Percentiles rank a stretch among this genome's conserved stretches.
Evolutionary conservation across 495 filamentous ascomycete species (phyloP).

Genomic region (Hypoxylon lienhwacheense): DNA sequence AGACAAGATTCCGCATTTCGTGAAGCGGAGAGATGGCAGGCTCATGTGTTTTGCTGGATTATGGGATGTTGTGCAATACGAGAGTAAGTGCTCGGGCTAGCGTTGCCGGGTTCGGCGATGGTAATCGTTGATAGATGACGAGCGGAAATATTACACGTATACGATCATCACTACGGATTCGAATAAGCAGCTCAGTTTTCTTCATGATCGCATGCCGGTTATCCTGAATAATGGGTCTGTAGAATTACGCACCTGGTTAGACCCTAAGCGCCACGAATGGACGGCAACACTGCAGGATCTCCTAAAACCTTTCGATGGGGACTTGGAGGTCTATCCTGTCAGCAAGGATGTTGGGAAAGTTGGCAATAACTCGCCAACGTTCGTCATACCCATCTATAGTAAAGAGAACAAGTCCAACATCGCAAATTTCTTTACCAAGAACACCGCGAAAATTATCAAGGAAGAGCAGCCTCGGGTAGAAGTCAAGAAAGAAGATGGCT

Average conservation of each 20-base stretch:
- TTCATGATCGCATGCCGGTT: conserved; percentile 95
- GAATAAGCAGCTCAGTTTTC: conserved; percentile 74
- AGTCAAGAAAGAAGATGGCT: conserved; percentile 33
- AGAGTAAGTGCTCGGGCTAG: conserved; percentile 53
- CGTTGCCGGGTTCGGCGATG: background rate
- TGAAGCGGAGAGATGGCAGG: conserved; percentile 76
- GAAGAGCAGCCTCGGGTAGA: conserved; percentile 37
- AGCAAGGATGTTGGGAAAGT: conserved; percentile 91
- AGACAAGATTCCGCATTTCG: conserved; percentile 79
- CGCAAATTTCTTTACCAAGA: conserved; percentile 82
- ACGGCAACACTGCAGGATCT: conserved; percentile 73
- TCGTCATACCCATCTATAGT: conserved; percentile 79
- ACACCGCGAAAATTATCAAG: conserved; percentile 27
- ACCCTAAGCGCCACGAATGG: conserved; percentile 72
- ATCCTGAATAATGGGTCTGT: conserved; percentile 78
- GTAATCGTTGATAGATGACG: conserved; percentile 41
- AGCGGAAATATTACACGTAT: conserved; percentile 78
- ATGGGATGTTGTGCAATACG: conserved; percentile 85
- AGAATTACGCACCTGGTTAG: conserved; percentile 75
- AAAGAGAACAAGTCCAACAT: conserved; percentile 89
- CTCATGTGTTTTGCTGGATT: conserved; percentile 89
- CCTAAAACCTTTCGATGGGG: conserved; percentile 74
- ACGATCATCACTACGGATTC: conserved; percentile 89
- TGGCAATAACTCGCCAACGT: conserved; percentile 82
- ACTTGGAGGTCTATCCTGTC: conserved; percentile 84